These are phyloP conservation scores for Phtheirospermum japonicum DNA, from an alignment of 257 asterid genomes.

Conservation along the genomic window DNA sequence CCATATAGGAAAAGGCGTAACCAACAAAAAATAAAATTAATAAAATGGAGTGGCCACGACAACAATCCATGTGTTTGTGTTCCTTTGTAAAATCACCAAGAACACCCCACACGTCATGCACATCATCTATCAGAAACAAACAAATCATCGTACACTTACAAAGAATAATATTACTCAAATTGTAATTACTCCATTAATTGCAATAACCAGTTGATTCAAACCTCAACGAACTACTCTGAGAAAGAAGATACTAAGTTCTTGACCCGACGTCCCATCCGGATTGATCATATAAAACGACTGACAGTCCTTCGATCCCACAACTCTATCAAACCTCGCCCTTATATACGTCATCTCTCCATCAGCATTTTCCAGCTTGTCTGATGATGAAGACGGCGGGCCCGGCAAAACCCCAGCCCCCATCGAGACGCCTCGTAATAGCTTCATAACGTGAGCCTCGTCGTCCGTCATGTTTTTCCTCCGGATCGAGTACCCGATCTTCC, in stretches of 20 bases:
- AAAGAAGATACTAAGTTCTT: constrained; percentile 87
- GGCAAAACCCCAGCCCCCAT: constrained; percentile 97
- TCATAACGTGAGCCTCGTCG: constrained; percentile 75
- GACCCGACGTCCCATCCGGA: constrained; percentile 81
- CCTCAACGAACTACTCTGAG: constrained; percentile 42
- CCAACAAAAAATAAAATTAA: no score
- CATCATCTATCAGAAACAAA: no score
- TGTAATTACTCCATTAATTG: no score
- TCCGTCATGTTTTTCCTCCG: constrained; percentile 69
- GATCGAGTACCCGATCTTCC: constrained; percentile 69
- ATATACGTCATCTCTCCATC: constrained; percentile 75
- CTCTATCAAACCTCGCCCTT: constrained; percentile 80
- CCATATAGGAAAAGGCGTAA: no score
- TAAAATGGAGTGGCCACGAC: no score
- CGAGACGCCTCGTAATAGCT: constrained; percentile 77
- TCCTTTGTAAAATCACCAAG: no score
- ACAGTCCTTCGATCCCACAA: constrained; percentile 74
- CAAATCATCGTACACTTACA: no score
- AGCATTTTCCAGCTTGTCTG: constrained; percentile 36
- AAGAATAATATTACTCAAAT: no score
- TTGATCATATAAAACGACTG: constrained; percentile 89
- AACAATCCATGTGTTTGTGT: no score
- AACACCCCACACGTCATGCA: no score
- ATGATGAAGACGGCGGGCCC: constrained; percentile 21
- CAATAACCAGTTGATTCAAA: not conserved